Conservation (phyloP, 352 stramenopile species). For the Globisporangium megalacanthum region DNA sequence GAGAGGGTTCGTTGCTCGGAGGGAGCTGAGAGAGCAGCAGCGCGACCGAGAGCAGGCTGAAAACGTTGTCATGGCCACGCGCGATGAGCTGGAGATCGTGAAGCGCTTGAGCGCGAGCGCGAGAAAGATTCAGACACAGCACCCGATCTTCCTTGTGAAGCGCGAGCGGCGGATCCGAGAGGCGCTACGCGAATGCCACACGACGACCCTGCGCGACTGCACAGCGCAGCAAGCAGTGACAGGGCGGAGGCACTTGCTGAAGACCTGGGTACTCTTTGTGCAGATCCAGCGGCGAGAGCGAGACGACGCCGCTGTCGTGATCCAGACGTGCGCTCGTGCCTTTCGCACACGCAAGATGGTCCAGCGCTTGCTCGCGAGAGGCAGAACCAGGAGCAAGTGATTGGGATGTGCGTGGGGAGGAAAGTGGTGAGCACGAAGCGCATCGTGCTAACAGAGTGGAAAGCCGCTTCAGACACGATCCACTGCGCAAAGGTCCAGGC, state of each 20-base stretch:
- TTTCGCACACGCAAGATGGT: constrained; percentile 29
- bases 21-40: constrained; percentile 21
- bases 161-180: constrained; percentile 23
- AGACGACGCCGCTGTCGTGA: constrained; percentile 17
- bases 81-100: constrained; percentile 39
- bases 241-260: constrained; percentile 22
- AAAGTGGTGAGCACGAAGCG: constrained; percentile 14
- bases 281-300: constrained; percentile 26
- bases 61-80: constrained; percentile 30
- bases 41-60: constrained; percentile 25
- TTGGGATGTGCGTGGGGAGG: constrained; percentile 31
- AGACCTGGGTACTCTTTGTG: constrained; percentile 32
- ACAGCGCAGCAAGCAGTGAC: constrained; percentile 22
- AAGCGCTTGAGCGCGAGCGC: constrained; percentile 33
- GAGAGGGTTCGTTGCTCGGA: constrained; percentile 22
- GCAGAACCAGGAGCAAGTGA: constrained; percentile 31
- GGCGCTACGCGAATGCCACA: constrained; percentile 32
- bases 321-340: constrained; percentile 39
- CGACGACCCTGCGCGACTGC: constrained; percentile 32
- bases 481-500: constrained; percentile 11
- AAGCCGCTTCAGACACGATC: constrained; percentile 2
- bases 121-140: constrained; percentile 44
- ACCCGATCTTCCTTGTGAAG: constrained; percentile 33
- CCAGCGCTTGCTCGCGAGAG: constrained; percentile 28
- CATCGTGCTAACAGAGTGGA: constrained; percentile 19